phyloP scores from a whole-genome alignment of 2,329 filamentous ascomycete genomes.

The Penicillium nordicum region DNA sequence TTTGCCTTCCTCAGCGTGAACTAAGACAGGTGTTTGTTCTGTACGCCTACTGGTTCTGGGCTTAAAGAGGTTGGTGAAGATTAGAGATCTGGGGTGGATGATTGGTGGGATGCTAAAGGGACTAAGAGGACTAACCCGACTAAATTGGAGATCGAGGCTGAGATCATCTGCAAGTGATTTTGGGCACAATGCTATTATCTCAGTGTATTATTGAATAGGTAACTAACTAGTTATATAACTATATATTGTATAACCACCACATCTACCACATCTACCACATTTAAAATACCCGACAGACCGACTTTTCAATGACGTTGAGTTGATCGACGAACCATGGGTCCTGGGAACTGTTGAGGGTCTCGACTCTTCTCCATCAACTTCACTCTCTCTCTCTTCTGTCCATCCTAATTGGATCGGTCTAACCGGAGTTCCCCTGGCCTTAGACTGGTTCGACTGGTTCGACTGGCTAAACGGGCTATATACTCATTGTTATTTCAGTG shows the following conservation, averaged over 20 bases:
- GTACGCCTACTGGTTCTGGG: conserved; percentile 16
- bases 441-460: too few relatives aligned
- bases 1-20: conserved; percentile 15
- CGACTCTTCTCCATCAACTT: not conserved
- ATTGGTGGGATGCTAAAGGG: conserved; percentile 20
- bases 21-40: conserved; percentile 11
- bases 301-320: conserved; percentile 4
- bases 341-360: not conserved
- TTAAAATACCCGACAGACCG: not conserved
- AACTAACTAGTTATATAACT: too few relatives aligned
- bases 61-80: conserved; percentile 5
- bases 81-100: conserved; percentile 4
- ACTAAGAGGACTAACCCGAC: not conserved
- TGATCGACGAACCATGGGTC: conserved; percentile 3
- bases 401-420: not conserved
- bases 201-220: too few relatives aligned
- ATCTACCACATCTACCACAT: too few relatives aligned
- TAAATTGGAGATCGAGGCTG: not conserved
- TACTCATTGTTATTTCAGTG: not conserved
- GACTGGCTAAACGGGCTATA: too few relatives aligned
- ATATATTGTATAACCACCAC: too few relatives aligned
- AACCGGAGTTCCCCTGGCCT: not conserved
- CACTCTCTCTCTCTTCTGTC: too few relatives aligned
- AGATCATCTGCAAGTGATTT: conserved; percentile 4
- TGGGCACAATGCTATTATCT: not conserved